Evolutionary conservation across 1,139 yeast species (phyloP).

Genomic region (Lodderomyces orthopsilosis): DNA sequence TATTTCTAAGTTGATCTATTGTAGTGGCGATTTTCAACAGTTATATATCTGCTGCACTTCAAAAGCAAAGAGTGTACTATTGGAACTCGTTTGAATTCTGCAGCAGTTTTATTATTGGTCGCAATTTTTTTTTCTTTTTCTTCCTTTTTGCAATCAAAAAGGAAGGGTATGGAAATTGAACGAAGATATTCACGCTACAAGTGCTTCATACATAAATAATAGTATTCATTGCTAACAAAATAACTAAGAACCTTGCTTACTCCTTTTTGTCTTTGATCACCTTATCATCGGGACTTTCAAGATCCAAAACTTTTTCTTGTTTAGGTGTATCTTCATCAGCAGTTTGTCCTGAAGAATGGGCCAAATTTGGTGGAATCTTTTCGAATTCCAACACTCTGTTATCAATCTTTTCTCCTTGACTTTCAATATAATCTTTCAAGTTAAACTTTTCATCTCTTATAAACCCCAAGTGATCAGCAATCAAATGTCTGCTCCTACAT

Average conservation of each 20-base stretch:
- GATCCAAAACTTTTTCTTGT: conserved; percentile 15
- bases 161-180: too few species aligned
- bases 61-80: background rate
- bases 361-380: conserved; percentile 67
- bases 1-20: background rate
- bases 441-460: conserved; percentile 74
- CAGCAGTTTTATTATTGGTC: background rate
- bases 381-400: conserved; percentile 67
- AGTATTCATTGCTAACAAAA: too few species aligned
- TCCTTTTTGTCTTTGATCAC: conserved; percentile 5
- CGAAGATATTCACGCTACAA: too few species aligned
- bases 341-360: conserved; percentile 49
- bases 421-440: conserved; percentile 73
- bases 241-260: too few species aligned
- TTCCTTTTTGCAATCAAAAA: background rate
- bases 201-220: too few species aligned
- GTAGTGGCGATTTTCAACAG: background rate
- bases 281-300: conserved; percentile 14
- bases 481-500: conserved; percentile 82
- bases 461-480: conserved; percentile 87
- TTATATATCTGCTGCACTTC: background rate
- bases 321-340: conserved; percentile 55
- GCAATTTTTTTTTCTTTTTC: conserved; percentile 1
- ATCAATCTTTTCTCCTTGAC: conserved; percentile 72
- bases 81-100: background rate